Conservation (phyloP, 1,284 basidiomycete species). For the Chalciporus piperatoides region DNA sequence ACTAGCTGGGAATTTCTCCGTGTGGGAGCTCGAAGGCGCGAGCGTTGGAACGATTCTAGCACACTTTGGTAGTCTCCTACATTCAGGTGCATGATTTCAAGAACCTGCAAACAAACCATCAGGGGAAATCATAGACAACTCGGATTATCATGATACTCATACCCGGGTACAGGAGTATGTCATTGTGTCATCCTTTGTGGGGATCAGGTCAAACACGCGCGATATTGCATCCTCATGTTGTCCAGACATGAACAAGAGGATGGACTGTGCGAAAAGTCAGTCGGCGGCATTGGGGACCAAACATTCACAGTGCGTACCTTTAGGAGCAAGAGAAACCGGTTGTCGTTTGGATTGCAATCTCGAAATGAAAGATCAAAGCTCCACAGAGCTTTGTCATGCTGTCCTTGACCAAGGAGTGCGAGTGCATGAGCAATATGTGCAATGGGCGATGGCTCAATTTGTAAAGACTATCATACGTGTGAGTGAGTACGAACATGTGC, state of each 20-base stretch:
- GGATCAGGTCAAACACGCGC: background rate
- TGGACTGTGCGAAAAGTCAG: background rate
- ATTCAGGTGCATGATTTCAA: conserved; percentile 5
- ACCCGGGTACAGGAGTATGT: conserved; percentile 1
- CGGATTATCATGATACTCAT: background rate
- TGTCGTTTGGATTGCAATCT: conserved; percentile 1
- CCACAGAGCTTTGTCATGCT: background rate
- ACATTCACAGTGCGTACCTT: background rate
- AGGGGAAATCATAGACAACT: background rate
- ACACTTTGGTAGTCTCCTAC: background rate
- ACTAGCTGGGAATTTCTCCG: too few relatives aligned
- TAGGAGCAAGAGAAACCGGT: conserved; percentile 3
- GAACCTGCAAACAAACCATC: background rate
- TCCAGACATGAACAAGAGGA: background rate
- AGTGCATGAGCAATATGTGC: conserved; percentile 4
- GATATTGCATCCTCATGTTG: conserved; percentile 4
- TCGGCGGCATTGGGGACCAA: background rate
- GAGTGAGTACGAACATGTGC: too few relatives aligned
- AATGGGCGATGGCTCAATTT: background rate
- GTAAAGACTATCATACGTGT: conserved; percentile 1
- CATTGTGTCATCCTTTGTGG: background rate
- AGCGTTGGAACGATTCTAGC: background rate
- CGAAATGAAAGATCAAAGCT: conserved; percentile 3
- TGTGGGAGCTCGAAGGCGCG: too few relatives aligned
- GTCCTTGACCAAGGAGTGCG: background rate